Evolutionary conservation across 202 grass and related monocot species (phyloP), one percentile per base, ranked within the genome.

Genomic region (Digitaria exilis): DNA sequence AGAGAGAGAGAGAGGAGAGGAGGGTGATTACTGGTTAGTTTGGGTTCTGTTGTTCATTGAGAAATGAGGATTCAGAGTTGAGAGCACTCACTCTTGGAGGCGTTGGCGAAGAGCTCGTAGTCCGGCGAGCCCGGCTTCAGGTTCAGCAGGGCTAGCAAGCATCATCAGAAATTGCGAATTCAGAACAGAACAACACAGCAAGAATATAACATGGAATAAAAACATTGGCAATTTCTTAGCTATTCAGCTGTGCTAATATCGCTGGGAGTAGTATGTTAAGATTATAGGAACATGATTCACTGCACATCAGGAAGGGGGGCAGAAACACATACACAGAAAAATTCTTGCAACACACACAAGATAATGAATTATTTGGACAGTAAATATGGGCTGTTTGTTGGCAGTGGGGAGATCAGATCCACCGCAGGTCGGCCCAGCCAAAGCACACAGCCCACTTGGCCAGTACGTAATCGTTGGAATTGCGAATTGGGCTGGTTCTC

Each of bases 111-210:
- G 55, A 97, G 43, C 10, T 50, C 71, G 45, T 97, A 94, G 81
- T 97, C 94, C 4, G 91, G 89, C 1, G 94, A 97, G 85, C 83
- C 83, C 28, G 85, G 91, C 3, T 88, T 87, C 42, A 97, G 69
- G 70, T 92, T 83, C 66, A 97, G 87, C 51, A 97, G 85, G 62
- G 77, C 91, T 97, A 72, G 22, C 54, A 74, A 11, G 15, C 58
- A 43, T 19, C 57, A 56, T 30, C 66, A 64, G 25, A 14, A 51
- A 28, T 76, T 7, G 22, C 13, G 5, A 57, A 39, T n/a, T 28
- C 22, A 43, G 0, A 1, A 56, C 18, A 75, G 43, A 73, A 83
- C 16, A 24, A 29, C 17, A 6, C 35, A 48, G 37, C 5, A 46
- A 65, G 21, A 21, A 65, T 19, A 65, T 39, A 39, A 8, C 37